Percentiles rank a stretch among this genome's conserved stretches.
phyloP scores from a whole-genome alignment of 495 filamentous ascomycete genomes.

The Neurospora africana region DNA sequence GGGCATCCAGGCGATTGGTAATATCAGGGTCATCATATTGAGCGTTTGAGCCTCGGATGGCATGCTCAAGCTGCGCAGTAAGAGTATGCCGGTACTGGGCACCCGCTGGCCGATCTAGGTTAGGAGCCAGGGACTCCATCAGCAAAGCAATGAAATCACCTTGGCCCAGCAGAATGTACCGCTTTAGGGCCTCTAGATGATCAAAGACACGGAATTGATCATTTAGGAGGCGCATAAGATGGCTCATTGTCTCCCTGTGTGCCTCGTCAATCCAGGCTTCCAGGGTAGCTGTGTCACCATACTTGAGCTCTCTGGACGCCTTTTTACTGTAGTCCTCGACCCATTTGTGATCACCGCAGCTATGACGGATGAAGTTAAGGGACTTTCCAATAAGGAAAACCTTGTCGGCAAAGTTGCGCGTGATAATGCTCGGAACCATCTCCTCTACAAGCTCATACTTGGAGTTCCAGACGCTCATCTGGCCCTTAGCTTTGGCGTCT shows the following conservation, averaged over 20 bases:
- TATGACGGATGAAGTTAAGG: constrained; percentile 94
- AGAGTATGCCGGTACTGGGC: constrained; percentile 91
- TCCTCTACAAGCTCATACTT: constrained; percentile 81
- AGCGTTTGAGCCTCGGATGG: constrained; percentile 92
- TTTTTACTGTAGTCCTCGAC: constrained; percentile 93
- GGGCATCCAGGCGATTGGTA: constrained; percentile 80
- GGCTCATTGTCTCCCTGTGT: constrained; percentile 93
- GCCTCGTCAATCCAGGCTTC: constrained; percentile 92
- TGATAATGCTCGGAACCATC: constrained; percentile 90
- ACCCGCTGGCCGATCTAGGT: constrained; percentile 89
- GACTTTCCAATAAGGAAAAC: constrained; percentile 96
- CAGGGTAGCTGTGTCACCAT: constrained; percentile 87
- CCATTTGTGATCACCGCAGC: constrained; percentile 88
- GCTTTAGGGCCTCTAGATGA: constrained; percentile 85
- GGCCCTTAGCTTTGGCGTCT: constrained; percentile 50
- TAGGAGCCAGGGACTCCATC: constrained; percentile 90
- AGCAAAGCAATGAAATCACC: constrained; percentile 96
- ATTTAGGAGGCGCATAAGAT: constrained; percentile 88
- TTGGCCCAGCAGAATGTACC: constrained; percentile 87
- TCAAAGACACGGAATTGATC: constrained; percentile 89
- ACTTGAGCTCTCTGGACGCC: constrained; percentile 81
- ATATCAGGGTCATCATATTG: constrained; percentile 94
- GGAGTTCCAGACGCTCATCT: constrained; percentile 92
- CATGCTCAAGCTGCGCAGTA: constrained; percentile 94
- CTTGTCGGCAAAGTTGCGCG: constrained; percentile 83